A percentile compares a stretch with the other conserved stretches of the same genome.
These are phyloP conservation scores for Umbilicus rupestris DNA, from an alignment of 164 flowering plant genomes.

Conservation along the genomic window DNA sequence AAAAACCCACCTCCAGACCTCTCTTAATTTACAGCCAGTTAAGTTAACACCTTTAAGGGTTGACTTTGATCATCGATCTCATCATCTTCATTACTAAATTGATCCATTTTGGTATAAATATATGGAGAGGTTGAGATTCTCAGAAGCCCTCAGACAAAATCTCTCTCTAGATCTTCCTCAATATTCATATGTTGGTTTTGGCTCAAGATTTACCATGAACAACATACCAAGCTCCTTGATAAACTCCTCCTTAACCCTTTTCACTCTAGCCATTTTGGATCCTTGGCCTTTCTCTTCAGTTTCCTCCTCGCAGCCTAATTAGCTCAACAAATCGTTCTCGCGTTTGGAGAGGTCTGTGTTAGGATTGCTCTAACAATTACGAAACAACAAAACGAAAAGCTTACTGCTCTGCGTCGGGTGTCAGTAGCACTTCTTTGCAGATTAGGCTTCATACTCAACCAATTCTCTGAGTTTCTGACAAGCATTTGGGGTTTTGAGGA, in stretches of 20 bases:
- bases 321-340: too few species aligned
- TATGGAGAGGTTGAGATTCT: neutral
- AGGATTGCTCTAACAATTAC: neutral
- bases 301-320: constrained; percentile 14
- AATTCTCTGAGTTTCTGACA: too few species aligned
- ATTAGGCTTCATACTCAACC: too few species aligned
- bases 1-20: neutral
- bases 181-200: neutral
- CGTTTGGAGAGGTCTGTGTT: neutral
- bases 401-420: too few species aligned
- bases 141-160: neutral
- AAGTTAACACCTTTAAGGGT: neutral
- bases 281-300: constrained; percentile 64
- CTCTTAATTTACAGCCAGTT: neutral
- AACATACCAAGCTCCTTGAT: constrained; percentile 50
- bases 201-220: constrained; percentile 43
- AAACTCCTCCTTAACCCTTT: constrained; percentile 40
- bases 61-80: too few species aligned
- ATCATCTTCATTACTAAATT: too few species aligned
- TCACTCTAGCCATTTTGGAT: constrained; percentile 54
- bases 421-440: too few species aligned
- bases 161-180: neutral
- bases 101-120: neutral
- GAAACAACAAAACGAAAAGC: too few species aligned
- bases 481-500: neutral